Conservation (phyloP, 208 protist genomes). For the Hexamita inflata region DNA sequence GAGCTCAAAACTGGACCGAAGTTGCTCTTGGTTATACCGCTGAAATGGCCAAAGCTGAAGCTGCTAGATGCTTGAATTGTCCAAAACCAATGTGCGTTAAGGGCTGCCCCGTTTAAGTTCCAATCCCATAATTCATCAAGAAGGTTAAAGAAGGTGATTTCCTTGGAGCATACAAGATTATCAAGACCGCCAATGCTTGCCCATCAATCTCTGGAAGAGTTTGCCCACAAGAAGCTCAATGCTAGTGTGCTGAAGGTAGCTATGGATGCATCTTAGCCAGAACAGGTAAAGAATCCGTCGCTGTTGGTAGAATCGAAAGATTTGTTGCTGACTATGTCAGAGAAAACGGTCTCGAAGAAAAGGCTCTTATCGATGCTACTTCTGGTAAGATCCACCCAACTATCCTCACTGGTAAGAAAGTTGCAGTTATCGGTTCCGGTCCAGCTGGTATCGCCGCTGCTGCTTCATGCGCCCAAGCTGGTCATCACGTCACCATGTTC, state of each 20-base stretch:
- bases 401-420: constrained; percentile 16
- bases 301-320: constrained; percentile 13
- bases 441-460: constrained; percentile 31
- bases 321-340: constrained; percentile 32
- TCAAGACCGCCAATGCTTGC: constrained; percentile 9
- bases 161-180: constrained; percentile 22
- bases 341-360: constrained; percentile 20
- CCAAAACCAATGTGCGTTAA: constrained; percentile 17
- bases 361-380: constrained; percentile 2
- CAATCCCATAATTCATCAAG: constrained; percentile 23
- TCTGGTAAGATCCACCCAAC: background rate
- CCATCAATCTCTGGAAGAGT: constrained; percentile 22
- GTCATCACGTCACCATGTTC: constrained; percentile 26
- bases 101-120: constrained; percentile 24
- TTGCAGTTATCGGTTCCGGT: constrained; percentile 34
- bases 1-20: constrained; percentile 22
- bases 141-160: constrained; percentile 24
- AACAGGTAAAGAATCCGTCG: background rate
- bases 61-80: constrained; percentile 19
- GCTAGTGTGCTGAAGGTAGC: constrained; percentile 5
- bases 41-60: constrained; percentile 3
- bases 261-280: constrained; percentile 10
- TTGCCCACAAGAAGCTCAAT: constrained; percentile 30
- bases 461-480: background rate
- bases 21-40: constrained; percentile 29